These are phyloP conservation scores for Collybia mongolica DNA, from an alignment of 768 basidiomycete species.

Conservation along the genomic window DNA sequence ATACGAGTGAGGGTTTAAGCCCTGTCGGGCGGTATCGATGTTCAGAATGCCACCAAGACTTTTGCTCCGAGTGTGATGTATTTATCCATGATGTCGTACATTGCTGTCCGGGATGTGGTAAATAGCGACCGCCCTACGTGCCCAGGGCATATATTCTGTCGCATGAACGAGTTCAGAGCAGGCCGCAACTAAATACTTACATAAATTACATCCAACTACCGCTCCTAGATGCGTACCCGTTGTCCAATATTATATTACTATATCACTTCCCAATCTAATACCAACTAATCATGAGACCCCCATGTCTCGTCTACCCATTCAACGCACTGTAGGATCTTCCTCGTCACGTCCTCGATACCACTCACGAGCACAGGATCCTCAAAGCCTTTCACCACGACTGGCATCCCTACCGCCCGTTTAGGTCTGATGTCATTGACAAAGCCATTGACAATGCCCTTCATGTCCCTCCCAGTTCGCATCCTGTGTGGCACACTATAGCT, in stretches of 20 bases:
- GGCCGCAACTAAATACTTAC: no score
- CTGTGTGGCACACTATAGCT: slow-evolving; percentile 22
- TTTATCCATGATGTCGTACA: slow-evolving; percentile 96
- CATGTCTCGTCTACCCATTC: slow-evolving; percentile 58
- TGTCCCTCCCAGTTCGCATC: slow-evolving; percentile 33
- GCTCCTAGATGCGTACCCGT: neutral
- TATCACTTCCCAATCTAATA: slow-evolving; percentile 19
- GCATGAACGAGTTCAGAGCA: no score
- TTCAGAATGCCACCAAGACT: slow-evolving; percentile 81
- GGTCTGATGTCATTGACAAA: neutral
- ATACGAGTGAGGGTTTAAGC: slow-evolving; percentile 67
- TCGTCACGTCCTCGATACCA: slow-evolving; percentile 40
- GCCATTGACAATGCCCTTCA: slow-evolving; percentile 5
- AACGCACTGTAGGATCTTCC: slow-evolving; percentile 38
- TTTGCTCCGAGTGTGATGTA: slow-evolving; percentile 94
- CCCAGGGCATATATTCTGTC: neutral
- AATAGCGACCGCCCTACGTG: slow-evolving; percentile 21
- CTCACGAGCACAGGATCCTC: slow-evolving; percentile 57
- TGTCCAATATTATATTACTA: neutral
- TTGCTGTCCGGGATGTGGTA: slow-evolving; percentile 87
- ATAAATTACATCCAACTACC: no score
- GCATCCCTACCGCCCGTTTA: neutral
- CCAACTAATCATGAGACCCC: slow-evolving; percentile 19
- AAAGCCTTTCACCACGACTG: slow-evolving; percentile 55
- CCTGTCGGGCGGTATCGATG: slow-evolving; percentile 88